Percentiles rank a stretch among this genome's conserved stretches.
Evolutionary conservation across 495 filamentous ascomycete species (phyloP).

Genomic region (Cairneyella variabilis): DNA sequence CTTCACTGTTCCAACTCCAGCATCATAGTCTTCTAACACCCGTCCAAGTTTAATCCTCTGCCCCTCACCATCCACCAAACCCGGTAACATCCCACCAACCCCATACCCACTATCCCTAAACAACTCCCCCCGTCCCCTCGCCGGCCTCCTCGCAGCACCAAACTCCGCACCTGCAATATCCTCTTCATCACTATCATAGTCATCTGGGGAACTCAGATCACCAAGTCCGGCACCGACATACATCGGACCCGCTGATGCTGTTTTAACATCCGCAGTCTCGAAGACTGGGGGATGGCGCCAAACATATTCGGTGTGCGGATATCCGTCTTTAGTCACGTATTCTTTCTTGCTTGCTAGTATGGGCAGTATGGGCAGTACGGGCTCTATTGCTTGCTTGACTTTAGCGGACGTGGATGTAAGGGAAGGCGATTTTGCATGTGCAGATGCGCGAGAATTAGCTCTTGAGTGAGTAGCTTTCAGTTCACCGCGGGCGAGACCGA

Average conservation of each 20-base stretch:
- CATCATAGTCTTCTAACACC: not conserved
- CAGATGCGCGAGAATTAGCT: not conserved
- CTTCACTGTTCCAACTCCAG: not conserved
- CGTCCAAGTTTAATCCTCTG: not conserved
- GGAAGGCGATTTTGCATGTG: not conserved
- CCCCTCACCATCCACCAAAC: not conserved
- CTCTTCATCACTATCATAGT: not conserved
- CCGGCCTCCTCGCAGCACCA: not conserved
- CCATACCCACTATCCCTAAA: constrained; percentile 10
- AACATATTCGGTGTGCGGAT: constrained; percentile 19
- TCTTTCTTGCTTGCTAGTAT: constrained; percentile 19
- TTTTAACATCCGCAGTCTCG: constrained; percentile 4
- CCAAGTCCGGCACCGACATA: constrained; percentile 11
- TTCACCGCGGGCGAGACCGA: constrained; percentile 17
- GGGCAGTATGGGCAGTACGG: too few species aligned
- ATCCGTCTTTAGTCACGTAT: constrained; percentile 20
- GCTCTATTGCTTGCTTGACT: constrained; percentile 6
- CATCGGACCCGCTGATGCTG: not conserved
- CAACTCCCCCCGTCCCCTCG: not conserved
- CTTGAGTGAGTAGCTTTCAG: not conserved
- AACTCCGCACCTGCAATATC: not conserved
- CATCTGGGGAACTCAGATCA: not conserved
- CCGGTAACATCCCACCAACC: not conserved
- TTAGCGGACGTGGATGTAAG: too few species aligned
- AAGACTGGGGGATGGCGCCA: constrained; percentile 22